Conservation (phyloP, 352 stramenopile species). For the Pilasporangium apinafurcum region DNA sequence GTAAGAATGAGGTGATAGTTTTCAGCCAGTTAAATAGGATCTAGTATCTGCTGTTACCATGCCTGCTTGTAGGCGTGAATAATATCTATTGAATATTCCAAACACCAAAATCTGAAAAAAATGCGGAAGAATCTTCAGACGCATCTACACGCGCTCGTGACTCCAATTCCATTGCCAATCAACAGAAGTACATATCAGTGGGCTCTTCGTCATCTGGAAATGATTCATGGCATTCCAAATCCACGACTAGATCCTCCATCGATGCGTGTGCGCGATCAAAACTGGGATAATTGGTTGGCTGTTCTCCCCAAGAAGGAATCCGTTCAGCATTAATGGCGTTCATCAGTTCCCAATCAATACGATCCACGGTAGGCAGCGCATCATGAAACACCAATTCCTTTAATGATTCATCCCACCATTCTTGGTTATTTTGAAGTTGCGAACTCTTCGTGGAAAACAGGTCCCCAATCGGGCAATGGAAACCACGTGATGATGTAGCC, state of each 20-base stretch:
- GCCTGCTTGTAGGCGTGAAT: no score
- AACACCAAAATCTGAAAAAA: no score
- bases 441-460: slow-evolving; percentile 21
- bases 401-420: slow-evolving; percentile 41
- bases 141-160: background rate
- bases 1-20: background rate
- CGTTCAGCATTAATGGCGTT: no score
- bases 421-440: slow-evolving; percentile 6
- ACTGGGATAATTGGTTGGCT: background rate
- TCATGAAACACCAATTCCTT: slow-evolving; percentile 31
- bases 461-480: slow-evolving; percentile 9
- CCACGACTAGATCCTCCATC: slow-evolving; percentile 3
- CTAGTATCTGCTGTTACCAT: background rate
- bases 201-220: slow-evolving; percentile 5
- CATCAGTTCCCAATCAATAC: slow-evolving; percentile 41
- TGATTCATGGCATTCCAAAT: slow-evolving; percentile 24
- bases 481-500: no score
- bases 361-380: slow-evolving; percentile 22
- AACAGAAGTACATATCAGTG: slow-evolving; percentile 6
- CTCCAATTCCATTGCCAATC: no score
- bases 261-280: background rate
- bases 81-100: no score
- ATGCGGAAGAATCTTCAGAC: background rate
- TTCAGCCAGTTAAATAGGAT: slow-evolving; percentile 4
- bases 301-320: slow-evolving; percentile 4